These are phyloP conservation scores for Wallacemonas sp. DNA, from an alignment of 208 protist species.

Conservation along the genomic window DNA sequence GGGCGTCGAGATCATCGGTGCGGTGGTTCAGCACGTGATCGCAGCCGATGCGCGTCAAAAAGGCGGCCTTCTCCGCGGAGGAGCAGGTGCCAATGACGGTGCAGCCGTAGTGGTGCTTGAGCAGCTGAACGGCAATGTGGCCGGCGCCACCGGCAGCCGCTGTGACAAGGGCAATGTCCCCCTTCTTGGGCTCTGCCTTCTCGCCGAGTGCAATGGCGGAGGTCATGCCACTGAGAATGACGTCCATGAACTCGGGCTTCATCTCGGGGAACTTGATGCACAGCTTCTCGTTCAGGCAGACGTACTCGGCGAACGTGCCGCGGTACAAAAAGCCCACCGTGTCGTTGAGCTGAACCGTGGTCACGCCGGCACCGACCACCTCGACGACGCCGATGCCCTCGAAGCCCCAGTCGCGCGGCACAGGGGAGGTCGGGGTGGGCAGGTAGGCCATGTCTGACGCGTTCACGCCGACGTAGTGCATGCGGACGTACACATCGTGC, in stretches of 20 bases:
- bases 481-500: slow-evolving; percentile 47
- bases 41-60: slow-evolving; percentile 79
- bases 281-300: slow-evolving; percentile 23
- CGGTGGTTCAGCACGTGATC: slow-evolving; percentile 88
- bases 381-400: slow-evolving; percentile 71
- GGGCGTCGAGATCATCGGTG: slow-evolving; percentile 52
- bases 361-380: slow-evolving; percentile 40
- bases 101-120: slow-evolving; percentile 82
- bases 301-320: slow-evolving; percentile 63
- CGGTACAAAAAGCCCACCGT: slow-evolving; percentile 42
- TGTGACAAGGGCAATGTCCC: slow-evolving; percentile 75
- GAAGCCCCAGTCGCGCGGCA: slow-evolving; percentile 79
- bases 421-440: slow-evolving; percentile 38
- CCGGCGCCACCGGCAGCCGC: slow-evolving; percentile 89
- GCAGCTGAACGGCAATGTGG: slow-evolving; percentile 86
- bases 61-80: slow-evolving; percentile 57
- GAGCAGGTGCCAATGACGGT: slow-evolving; percentile 90
- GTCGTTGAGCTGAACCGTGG: slow-evolving; percentile 41
- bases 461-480: slow-evolving; percentile 70
- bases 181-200: slow-evolving; percentile 30
- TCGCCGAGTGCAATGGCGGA: slow-evolving; percentile 73
- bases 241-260: slow-evolving; percentile 40
- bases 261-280: slow-evolving; percentile 41
- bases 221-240: slow-evolving; percentile 67
- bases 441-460: slow-evolving; percentile 76